Conservation (phyloP, 306 rosid species). For the Medicago lupulina region DNA sequence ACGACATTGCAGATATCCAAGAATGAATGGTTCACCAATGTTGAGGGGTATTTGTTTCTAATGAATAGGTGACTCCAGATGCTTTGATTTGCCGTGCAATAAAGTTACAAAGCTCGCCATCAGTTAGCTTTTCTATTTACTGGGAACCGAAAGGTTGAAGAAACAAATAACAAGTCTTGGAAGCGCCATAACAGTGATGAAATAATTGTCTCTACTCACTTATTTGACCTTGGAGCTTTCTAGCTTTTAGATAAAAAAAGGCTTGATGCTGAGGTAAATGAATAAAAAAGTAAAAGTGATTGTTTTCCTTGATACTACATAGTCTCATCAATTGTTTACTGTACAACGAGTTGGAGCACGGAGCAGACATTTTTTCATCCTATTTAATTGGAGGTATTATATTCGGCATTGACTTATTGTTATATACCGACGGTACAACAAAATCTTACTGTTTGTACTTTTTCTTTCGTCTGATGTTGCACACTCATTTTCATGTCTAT, state of each 20-base stretch:
- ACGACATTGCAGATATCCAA: slow-evolving; percentile 51
- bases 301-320: not conserved
- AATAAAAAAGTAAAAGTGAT: slow-evolving; percentile 27
- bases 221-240: slow-evolving; percentile 9
- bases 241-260: not conserved
- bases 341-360: slow-evolving; percentile 27
- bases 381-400: too few relatives aligned
- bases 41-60: slow-evolving; percentile 19
- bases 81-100: slow-evolving; percentile 26
- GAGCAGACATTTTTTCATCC: not conserved
- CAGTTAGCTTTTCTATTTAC: slow-evolving; percentile 32
- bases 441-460: not conserved
- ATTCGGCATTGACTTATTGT: too few relatives aligned
- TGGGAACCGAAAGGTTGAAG: slow-evolving; percentile 34
- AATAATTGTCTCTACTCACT: slow-evolving; percentile 4
- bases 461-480: not conserved
- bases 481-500: not conserved
- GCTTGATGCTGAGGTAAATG: slow-evolving; percentile 35
- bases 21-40: slow-evolving; percentile 33
- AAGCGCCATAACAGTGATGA: slow-evolving; percentile 24
- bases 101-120: slow-evolving; percentile 36
- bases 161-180: slow-evolving; percentile 37
- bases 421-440: not conserved
- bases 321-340: slow-evolving; percentile 24
- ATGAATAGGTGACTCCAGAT: slow-evolving; percentile 6